These are phyloP conservation scores for Lentinus tigrinus DNA, from an alignment of 768 basidiomycete species.

Conservation along the genomic window DNA sequence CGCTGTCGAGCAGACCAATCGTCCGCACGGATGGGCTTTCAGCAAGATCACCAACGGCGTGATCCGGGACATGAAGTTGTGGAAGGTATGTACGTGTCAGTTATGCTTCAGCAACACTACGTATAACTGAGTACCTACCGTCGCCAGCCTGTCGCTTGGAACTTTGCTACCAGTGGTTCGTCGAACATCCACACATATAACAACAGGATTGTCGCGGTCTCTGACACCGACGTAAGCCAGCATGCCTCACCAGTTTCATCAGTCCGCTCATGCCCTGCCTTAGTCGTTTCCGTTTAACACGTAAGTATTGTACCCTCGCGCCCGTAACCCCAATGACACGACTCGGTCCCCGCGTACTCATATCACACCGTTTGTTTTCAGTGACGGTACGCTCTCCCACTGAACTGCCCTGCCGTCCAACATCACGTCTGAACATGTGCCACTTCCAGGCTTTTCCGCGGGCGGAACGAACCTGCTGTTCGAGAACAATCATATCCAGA, in stretches of 20 bases:
- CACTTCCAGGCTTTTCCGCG: slow-evolving; percentile 45
- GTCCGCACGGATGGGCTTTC: slow-evolving; percentile 56
- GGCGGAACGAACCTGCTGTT: slow-evolving; percentile 57
- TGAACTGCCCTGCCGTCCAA: background rate
- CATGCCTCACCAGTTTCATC: background rate
- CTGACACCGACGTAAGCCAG: slow-evolving; percentile 33
- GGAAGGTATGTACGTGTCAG: slow-evolving; percentile 16
- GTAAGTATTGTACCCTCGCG: no score
- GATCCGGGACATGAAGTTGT: slow-evolving; percentile 52
- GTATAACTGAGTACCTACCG: background rate
- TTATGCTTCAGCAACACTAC: background rate
- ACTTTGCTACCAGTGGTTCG: slow-evolving; percentile 51
- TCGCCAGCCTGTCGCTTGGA: slow-evolving; percentile 53
- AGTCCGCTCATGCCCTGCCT: background rate
- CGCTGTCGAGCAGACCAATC: slow-evolving; percentile 47
- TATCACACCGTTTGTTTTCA: no score
- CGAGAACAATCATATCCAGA: slow-evolving; percentile 55
- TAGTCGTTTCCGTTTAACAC: slow-evolving; percentile 64
- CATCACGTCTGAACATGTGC: no score
- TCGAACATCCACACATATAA: slow-evolving; percentile 51
- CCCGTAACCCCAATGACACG: no score
- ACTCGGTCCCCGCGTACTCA: no score
- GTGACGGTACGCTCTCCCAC: slow-evolving; percentile 34
- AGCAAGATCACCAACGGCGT: slow-evolving; percentile 51
- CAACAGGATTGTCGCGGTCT: slow-evolving; percentile 54